phyloP scores from a whole-genome alignment of 2,329 filamentous ascomycete genomes.

The Calonectria multiphialidica region DNA sequence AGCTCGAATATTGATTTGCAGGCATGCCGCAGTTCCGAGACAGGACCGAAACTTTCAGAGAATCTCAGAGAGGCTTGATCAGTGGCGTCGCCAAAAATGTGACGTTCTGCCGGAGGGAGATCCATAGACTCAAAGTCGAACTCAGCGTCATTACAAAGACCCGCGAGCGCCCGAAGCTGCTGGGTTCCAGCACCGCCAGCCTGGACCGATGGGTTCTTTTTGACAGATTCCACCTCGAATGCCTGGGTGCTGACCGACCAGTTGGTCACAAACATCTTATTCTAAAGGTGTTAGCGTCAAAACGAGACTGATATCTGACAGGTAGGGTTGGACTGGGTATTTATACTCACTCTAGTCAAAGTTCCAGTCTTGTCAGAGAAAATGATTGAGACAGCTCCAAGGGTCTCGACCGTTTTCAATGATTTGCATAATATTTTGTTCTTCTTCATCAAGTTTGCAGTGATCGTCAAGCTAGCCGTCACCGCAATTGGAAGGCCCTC shows the following conservation, averaged over 20 bases:
- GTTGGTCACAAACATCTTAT: constrained; percentile 80
- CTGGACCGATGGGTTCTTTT: constrained; percentile 61
- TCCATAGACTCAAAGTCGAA: constrained; percentile 76
- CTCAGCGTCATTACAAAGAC: constrained; percentile 81
- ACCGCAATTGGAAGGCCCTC: constrained; percentile 79
- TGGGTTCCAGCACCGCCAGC: constrained; percentile 50
- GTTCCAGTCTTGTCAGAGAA: constrained; percentile 85
- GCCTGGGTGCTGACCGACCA: constrained; percentile 66
- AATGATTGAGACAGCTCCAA: constrained; percentile 79
- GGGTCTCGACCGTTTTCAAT: constrained; percentile 81
- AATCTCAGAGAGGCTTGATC: constrained; percentile 82
- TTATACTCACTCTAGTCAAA: constrained; percentile 63
- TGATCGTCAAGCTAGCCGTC: constrained; percentile 79
- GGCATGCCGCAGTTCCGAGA: constrained; percentile 68
- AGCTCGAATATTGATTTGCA: constrained; percentile 78
- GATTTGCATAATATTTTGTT: constrained; percentile 85
- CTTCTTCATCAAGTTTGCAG: constrained; percentile 80
- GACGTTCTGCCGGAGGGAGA: constrained; percentile 69
- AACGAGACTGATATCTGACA: too few species aligned
- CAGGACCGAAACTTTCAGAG: constrained; percentile 68
- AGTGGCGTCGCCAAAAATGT: constrained; percentile 81
- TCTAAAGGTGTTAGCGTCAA: constrained; percentile 57
- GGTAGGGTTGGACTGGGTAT: neutral
- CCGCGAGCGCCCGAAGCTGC: constrained; percentile 67
- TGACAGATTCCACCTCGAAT: constrained; percentile 11